These are phyloP conservation scores for Halophytophthora polymorphica DNA, from an alignment of 352 stramenopile species.

Conservation along the genomic window DNA sequence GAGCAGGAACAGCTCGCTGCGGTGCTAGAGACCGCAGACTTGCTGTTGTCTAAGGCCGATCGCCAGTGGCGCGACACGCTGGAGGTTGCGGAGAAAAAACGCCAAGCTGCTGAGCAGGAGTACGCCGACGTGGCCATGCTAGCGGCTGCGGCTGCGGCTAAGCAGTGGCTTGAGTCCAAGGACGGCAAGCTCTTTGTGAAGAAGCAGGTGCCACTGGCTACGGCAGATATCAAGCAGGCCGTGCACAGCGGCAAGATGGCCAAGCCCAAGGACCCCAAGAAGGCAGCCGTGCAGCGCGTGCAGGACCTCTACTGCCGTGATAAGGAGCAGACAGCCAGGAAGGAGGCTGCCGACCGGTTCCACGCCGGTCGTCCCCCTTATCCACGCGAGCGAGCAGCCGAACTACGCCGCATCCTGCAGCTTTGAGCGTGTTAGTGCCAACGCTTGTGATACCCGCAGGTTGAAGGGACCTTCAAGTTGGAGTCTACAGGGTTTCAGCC, in stretches of 20 bases:
- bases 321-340: constrained; percentile 32
- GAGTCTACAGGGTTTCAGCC: constrained; percentile 2
- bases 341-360: constrained; percentile 33
- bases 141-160: constrained; percentile 7
- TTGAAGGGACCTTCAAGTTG: neutral
- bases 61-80: constrained; percentile 35
- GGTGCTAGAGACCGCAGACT: constrained; percentile 24
- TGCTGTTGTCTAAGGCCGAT: constrained; percentile 27
- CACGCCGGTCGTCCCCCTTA: constrained; percentile 24
- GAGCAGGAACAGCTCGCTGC: constrained; percentile 30
- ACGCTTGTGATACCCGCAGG: too few relatives aligned
- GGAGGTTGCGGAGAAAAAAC: constrained; percentile 29
- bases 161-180: constrained; percentile 58
- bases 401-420: constrained; percentile 15
- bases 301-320: constrained; percentile 38
- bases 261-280: constrained; percentile 64
- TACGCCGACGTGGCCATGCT: constrained; percentile 28
- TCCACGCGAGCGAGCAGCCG: constrained; percentile 20
- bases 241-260: constrained; percentile 39
- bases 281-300: constrained; percentile 29
- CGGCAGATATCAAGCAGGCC: constrained; percentile 47
- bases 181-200: constrained; percentile 63
- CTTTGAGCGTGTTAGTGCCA: neutral
- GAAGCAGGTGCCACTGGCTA: constrained; percentile 38
- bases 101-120: constrained; percentile 34